These are phyloP conservation scores for Cytospora mali DNA, from an alignment of 2,329 filamentous ascomycete genomes.

Conservation along the genomic window DNA sequence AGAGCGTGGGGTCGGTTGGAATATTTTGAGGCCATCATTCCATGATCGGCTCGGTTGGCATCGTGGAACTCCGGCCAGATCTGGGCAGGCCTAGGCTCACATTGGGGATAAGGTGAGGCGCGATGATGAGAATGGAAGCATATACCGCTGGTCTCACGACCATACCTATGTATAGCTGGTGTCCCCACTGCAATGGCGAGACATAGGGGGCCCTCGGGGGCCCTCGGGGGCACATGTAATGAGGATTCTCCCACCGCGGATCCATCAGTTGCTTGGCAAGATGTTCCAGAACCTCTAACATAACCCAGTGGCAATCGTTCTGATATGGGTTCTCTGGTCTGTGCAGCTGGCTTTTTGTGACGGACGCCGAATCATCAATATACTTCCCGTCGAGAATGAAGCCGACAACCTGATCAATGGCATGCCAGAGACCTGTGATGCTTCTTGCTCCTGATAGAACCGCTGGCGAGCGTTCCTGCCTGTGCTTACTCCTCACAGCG, in stretches of 20 bases:
- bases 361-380: background rate
- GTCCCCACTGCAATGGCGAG: background rate
- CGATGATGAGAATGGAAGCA: background rate
- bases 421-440: background rate
- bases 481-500: background rate
- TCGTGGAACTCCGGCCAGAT: background rate
- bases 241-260: background rate
- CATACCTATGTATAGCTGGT: conserved; percentile 6
- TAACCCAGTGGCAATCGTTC: conserved; percentile 7
- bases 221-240: background rate
- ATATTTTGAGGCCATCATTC: background rate
- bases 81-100: background rate
- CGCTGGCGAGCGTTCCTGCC: background rate
- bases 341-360: conserved; percentile 9
- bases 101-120: background rate
- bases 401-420: background rate
- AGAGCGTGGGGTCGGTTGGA: background rate
- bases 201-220: too few relatives aligned
- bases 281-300: conserved; percentile 11
- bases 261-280: conserved; percentile 2
- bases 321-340: background rate
- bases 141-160: background rate
- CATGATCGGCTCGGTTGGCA: conserved; percentile 1
- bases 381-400: background rate
- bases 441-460: background rate